These are phyloP conservation scores for Phytophthora multivora DNA, from an alignment of 352 stramenopile genomes.

Conservation along the genomic window DNA sequence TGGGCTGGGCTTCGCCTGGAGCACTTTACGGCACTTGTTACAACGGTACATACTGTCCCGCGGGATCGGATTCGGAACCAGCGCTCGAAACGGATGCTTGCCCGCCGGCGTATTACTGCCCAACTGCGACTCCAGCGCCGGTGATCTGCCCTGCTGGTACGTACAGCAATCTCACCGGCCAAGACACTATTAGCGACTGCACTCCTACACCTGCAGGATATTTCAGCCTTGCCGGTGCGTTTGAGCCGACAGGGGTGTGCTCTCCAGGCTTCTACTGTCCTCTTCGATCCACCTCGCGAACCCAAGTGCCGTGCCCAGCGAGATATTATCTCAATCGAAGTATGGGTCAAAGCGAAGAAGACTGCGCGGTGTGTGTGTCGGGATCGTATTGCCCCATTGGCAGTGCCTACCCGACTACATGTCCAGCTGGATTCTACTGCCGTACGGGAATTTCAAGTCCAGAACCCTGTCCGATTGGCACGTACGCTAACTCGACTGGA, in stretches of 20 bases:
- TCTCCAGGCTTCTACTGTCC: constrained; percentile 89
- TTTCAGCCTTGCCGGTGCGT: constrained; percentile 66
- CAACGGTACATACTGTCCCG: constrained; percentile 87
- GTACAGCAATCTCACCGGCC: constrained; percentile 83
- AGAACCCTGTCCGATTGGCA: constrained; percentile 90
- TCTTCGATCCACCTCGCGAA: constrained; percentile 61
- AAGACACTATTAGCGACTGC: constrained; percentile 76
- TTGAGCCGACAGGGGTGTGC: constrained; percentile 64
- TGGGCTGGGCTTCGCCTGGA: constrained; percentile 61
- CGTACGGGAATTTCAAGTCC: constrained; percentile 75
- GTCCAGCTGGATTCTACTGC: constrained; percentile 88
- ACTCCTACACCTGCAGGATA: constrained; percentile 72
- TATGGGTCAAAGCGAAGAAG: constrained; percentile 62
- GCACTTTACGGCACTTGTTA: constrained; percentile 82
- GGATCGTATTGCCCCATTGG: constrained; percentile 72
- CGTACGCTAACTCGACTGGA: constrained; percentile 81
- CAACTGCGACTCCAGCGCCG: constrained; percentile 61
- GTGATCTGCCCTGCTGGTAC: constrained; percentile 85
- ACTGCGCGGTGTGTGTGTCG: constrained; percentile 76
- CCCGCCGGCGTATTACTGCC: constrained; percentile 84
- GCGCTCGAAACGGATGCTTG: constrained; percentile 73
- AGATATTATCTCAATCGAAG: constrained; percentile 78
- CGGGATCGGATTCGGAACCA: constrained; percentile 70
- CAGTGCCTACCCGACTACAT: constrained; percentile 65
- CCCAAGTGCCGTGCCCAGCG: constrained; percentile 76